Evolutionary conservation across 2,329 filamentous ascomycete species (phyloP).

Genomic region (Aureobasidium leucospermi): DNA sequence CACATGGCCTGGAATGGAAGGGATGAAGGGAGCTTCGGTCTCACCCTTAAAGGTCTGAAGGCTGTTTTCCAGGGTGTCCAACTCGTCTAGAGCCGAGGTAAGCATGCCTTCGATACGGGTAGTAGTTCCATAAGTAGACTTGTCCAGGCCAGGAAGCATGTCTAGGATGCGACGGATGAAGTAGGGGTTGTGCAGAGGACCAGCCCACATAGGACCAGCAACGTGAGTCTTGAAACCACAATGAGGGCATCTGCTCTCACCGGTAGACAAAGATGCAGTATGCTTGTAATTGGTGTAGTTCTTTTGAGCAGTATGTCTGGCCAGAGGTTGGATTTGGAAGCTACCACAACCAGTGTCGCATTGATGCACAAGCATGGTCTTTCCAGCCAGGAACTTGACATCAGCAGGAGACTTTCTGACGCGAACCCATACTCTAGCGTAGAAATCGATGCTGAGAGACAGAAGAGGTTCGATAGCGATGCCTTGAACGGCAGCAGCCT

Average conservation of each 20-base stretch:
- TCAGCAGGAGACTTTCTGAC: conserved; percentile 71
- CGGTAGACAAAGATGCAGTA: conserved; percentile 59
- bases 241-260: conserved; percentile 64
- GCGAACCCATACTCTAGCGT: conserved; percentile 80
- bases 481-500: conserved; percentile 76
- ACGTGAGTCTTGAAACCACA: conserved; percentile 83
- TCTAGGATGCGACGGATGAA: conserved; percentile 77
- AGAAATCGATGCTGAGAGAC: conserved; percentile 93
- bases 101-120: conserved; percentile 86
- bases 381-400: conserved; percentile 84
- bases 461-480: conserved; percentile 83
- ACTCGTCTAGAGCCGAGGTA: conserved; percentile 75
- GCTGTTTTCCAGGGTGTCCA: conserved; percentile 21
- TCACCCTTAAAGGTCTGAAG: background rate
- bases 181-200: conserved; percentile 72
- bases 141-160: conserved; percentile 59
- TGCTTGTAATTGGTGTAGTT: conserved; percentile 68
- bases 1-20: conserved; percentile 50
- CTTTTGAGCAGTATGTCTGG: conserved; percentile 56
- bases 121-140: conserved; percentile 68
- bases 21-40: conserved; percentile 28
- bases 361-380: conserved; percentile 87
- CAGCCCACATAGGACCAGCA: conserved; percentile 90
- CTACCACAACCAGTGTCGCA: conserved; percentile 89
- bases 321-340: conserved; percentile 75